These are phyloP conservation scores for Nyctanthes arbortristis DNA, from an alignment of 257 asterid species.

Conservation along the genomic window DNA sequence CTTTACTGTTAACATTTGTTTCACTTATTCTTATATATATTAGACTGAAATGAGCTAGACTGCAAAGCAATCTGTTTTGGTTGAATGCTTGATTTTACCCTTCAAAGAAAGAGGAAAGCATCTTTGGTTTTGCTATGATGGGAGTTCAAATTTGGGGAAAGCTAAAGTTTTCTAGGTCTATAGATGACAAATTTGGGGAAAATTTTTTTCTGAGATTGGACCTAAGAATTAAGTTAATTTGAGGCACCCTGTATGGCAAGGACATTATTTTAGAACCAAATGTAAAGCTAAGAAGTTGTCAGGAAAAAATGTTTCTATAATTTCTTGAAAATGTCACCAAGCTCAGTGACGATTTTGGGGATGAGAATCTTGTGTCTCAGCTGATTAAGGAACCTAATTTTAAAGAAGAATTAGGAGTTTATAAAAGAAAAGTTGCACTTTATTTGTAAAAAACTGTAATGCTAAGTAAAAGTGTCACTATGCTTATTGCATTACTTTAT, in stretches of 20 bases:
- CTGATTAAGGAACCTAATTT: no score
- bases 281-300: not conserved
- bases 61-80: not conserved
- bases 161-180: not conserved
- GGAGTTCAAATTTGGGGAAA: not conserved
- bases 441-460: no score
- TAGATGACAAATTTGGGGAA: not conserved
- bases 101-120: not conserved
- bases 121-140: slow-evolving; percentile 1
- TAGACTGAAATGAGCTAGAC: not conserved
- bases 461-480: no score
- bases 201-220: not conserved
- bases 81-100: not conserved
- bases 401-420: no score
- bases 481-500: no score
- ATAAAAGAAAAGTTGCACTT: no score
- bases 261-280: not conserved
- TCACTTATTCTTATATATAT: not conserved
- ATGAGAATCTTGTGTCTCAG: no score
- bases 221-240: not conserved
- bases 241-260: not conserved
- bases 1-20: slow-evolving; percentile 5
- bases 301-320: no score
- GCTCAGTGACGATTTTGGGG: no score
- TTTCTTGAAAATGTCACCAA: no score